A percentile compares a stretch with the other conserved stretches of the same genome.
phyloP scores from a whole-genome alignment of 2,329 filamentous ascomycete species.

The Graphium sp. region DNA sequence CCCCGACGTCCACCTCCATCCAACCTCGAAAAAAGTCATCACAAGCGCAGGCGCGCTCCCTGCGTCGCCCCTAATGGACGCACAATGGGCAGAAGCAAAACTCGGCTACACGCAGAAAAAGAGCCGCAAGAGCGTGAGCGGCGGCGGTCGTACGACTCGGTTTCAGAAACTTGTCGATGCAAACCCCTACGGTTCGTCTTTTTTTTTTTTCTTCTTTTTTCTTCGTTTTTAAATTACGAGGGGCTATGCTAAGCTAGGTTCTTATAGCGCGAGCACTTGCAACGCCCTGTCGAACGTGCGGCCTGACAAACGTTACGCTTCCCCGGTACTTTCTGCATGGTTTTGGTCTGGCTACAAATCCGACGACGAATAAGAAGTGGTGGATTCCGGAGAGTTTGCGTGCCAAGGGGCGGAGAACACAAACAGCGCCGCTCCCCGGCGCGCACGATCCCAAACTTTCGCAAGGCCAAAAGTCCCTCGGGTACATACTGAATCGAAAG shows the following conservation, averaged over 20 bases:
- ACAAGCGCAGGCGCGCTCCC: slow-evolving; percentile 30
- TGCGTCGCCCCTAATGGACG: slow-evolving; percentile 36
- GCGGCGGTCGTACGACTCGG: slow-evolving; percentile 11
- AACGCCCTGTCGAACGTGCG: slow-evolving; percentile 39
- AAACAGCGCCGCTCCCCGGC: not conserved
- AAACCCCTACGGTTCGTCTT: slow-evolving; percentile 45
- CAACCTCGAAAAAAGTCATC: slow-evolving; percentile 21
- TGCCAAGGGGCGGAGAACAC: not conserved
- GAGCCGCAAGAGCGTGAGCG: slow-evolving; percentile 17
- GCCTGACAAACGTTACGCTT: slow-evolving; percentile 25
- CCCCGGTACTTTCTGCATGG: slow-evolving; percentile 48
- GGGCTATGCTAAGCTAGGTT: slow-evolving; percentile 1
- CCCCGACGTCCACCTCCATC: slow-evolving; percentile 17
- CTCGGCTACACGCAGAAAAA: slow-evolving; percentile 21
- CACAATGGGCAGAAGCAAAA: slow-evolving; percentile 25
- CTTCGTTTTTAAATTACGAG: not conserved
- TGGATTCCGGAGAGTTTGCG: slow-evolving; percentile 27
- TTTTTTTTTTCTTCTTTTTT: not conserved
- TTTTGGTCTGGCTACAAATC: slow-evolving; percentile 38
- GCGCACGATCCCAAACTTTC: not conserved
- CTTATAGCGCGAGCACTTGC: slow-evolving; percentile 41
- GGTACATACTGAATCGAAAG: not conserved
- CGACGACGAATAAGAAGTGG: slow-evolving; percentile 33
- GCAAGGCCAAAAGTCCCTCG: not conserved
- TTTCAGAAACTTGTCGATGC: slow-evolving; percentile 41